Conservation (phyloP, 148 eudicot species). For the Simmondsia chinensis region DNA sequence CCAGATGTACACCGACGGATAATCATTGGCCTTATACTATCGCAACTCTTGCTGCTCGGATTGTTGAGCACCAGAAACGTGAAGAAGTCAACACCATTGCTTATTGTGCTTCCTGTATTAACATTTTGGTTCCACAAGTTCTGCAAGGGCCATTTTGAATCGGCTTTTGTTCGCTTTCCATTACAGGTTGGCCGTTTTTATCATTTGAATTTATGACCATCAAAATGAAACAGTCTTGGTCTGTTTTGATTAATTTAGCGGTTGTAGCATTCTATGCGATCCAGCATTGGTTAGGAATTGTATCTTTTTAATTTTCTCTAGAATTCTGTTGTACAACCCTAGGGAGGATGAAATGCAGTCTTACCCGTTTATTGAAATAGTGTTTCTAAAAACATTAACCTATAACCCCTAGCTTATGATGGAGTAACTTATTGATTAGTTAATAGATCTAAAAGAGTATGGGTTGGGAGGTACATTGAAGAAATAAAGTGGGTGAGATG, state of each 20-base stretch:
- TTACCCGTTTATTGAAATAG: no score
- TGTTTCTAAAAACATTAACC: no score
- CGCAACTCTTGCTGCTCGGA: slow-evolving; percentile 71
- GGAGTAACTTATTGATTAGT: no score
- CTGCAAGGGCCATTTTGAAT: slow-evolving; percentile 90
- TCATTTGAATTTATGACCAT: background rate
- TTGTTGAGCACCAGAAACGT: slow-evolving; percentile 59
- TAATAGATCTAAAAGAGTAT: no score
- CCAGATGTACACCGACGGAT: slow-evolving; percentile 87
- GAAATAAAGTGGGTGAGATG: no score
- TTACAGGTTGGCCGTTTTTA: slow-evolving; percentile 44
- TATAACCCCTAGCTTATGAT: no score
- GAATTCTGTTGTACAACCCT: no score
- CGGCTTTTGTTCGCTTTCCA: slow-evolving; percentile 60
- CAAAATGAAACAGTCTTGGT: background rate
- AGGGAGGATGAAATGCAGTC: no score
- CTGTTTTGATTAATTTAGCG: background rate
- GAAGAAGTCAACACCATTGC: slow-evolving; percentile 36
- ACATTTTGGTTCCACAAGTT: slow-evolving; percentile 76
- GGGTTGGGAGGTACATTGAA: no score
- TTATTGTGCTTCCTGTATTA: slow-evolving; percentile 68
- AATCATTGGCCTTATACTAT: slow-evolving; percentile 55
- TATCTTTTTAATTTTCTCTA: no score
- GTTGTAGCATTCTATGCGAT: no score
- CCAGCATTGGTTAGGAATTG: no score